Evolutionary conservation across 257 asterid genomes (phyloP), one percentile per base, ranked within the genome.

Genomic region (Nemophila menziesii): DNA sequence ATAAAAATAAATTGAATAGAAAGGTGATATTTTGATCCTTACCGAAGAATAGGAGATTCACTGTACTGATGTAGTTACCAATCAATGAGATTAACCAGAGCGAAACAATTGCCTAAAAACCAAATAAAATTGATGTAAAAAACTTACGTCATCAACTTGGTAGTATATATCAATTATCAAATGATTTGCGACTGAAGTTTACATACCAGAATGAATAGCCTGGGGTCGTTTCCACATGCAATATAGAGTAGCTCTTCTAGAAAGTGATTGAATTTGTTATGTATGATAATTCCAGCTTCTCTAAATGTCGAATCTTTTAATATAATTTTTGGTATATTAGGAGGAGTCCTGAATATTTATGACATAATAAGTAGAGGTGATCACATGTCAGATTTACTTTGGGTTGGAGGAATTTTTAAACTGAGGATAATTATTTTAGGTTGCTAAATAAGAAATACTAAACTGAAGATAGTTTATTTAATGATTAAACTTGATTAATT

Each of bases 31-130:
- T 17, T 5, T 15, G 37, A n/a, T 20, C 37, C 72, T 62, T 60
- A 74, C 90, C 78, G 8, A 74, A 63, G 48, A 71, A 74, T 26
- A 78, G 49, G 49, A 78, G 78, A 73, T 78, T 78, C 70, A 74
- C 57, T 54, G 64, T 57, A 44, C 67, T 68, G 52, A 78, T 48
- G 14, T 58, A 60, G 72, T 63, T 68, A 22, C 89, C 89, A 27
- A 78, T 51, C 27, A 59, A 13, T 19, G 80, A 72, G 47, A 70
- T 49, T 20, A 73, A 48, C 63, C 67, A 70, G 4, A 77, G 73
- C 20, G 75, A 64, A 51, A 58, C 34, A 26, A 73, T 39, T 12
- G 60, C 68, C 84, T 75, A 60, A 11, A 52, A 49, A 18, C 24
- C n/a, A 54, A 11, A 10, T 11, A 46, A 24, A 11, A 22, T 43